Conservation (phyloP, 768 basidiomycete species). For the Phylloporus arenicola region DNA sequence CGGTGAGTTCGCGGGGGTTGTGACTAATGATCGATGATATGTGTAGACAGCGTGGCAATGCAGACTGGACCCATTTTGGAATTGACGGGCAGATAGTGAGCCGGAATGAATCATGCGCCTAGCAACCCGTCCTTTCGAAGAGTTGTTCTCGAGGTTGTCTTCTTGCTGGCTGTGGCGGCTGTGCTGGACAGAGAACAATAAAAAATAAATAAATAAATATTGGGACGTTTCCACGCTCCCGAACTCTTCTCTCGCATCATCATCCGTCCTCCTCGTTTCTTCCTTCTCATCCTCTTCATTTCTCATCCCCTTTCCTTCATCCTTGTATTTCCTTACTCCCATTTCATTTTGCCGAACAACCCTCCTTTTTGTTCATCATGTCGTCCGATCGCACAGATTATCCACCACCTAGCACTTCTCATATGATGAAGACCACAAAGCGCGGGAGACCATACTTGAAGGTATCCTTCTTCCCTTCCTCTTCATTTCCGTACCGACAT, state of each 20-base stretch:
- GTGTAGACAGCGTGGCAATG: no score
- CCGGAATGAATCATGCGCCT: background rate
- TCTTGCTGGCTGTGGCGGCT: background rate
- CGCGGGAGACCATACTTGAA: conserved; percentile 92
- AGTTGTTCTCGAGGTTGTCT: background rate
- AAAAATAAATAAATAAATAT: conserved; percentile 23
- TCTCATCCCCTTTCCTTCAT: conserved; percentile 7
- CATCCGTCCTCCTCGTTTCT: conserved; percentile 26
- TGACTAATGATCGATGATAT: background rate
- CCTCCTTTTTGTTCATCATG: conserved; percentile 30
- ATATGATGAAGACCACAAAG: conserved; percentile 99
- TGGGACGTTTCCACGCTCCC: conserved; percentile 26
- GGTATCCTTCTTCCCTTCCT: conserved; percentile 37
- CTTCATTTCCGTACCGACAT: conserved; percentile 6
- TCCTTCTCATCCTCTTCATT: conserved; percentile 30
- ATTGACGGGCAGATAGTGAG: no score
- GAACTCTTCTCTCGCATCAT: conserved; percentile 22
- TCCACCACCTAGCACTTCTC: conserved; percentile 64
- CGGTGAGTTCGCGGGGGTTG: background rate
- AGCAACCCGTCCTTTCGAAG: background rate
- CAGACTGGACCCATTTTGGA: no score
- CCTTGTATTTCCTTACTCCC: conserved; percentile 20
- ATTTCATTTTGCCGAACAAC: conserved; percentile 5
- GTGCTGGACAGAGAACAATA: background rate
- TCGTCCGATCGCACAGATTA: conserved; percentile 35